phyloP scores from a whole-genome alignment of 768 basidiomycete genomes.

The Lactarius pseudohatsudake region DNA sequence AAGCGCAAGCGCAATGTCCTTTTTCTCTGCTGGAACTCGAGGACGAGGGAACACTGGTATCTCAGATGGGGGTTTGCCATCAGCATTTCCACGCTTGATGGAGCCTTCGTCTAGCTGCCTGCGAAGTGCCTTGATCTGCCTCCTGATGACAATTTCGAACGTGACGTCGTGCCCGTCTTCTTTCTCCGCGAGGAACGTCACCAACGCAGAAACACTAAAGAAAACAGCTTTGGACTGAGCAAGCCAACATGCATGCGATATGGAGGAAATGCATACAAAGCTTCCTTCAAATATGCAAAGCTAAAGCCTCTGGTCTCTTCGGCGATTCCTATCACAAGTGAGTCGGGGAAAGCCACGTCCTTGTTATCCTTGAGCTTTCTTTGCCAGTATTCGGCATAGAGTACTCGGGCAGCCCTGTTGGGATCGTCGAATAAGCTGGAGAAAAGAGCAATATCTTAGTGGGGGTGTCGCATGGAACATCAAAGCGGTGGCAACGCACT shows the following conservation, averaged over 20 bases:
- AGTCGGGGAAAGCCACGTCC: conserved; percentile 64
- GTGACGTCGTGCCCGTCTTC: conserved; percentile 45
- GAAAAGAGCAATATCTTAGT: neutral
- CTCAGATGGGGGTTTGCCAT: neutral
- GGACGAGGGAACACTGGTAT: neutral
- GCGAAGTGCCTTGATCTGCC: conserved; percentile 59
- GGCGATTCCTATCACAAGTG: conserved; percentile 59
- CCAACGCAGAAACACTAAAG: conserved; percentile 68
- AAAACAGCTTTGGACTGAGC: neutral
- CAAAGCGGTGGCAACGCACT: conserved; percentile 47
- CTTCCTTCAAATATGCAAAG: conserved; percentile 89
- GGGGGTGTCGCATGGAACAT: neutral
- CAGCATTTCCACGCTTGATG: neutral
- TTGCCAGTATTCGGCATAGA: conserved; percentile 82
- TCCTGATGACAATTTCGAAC: conserved; percentile 53
- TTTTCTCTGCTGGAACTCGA: neutral
- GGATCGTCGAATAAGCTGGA: conserved; percentile 75
- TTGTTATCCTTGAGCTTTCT: conserved; percentile 65
- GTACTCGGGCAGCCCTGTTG: conserved; percentile 54
- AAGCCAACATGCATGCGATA: conserved; percentile 6
- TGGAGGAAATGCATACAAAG: conserved; percentile 57
- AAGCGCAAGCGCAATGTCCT: conserved; percentile 6
- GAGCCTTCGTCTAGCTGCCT: conserved; percentile 60
- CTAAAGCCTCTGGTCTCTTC: conserved; percentile 65
- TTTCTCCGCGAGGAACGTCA: conserved; percentile 53